Evolutionary conservation across 2,329 filamentous ascomycete genomes (phyloP), one percentile per base, ranked within the genome.

Genomic region (Chalaropsis ovoidea): DNA sequence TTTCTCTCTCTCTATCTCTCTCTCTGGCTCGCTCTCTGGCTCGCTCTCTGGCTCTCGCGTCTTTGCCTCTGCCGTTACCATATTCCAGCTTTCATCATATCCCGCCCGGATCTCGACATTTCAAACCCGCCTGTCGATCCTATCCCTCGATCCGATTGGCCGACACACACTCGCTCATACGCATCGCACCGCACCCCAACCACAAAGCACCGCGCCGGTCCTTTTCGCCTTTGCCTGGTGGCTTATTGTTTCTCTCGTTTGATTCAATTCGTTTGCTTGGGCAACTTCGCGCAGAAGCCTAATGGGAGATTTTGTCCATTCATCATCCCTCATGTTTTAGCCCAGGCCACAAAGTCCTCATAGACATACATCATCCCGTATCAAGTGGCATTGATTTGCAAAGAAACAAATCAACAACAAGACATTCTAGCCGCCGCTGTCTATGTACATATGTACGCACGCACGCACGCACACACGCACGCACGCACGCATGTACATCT

Each of bases 211-310:
- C 8, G 47, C 47, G 5, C 17, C 19, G 19, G 47, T 19, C 22
- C 49, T 56, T 31, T 17, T 27, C 17, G 22, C 22, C 17, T 35
- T 56, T 17, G 54, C 8, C 5, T 35, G n/a, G n/a, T 31, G 54
- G 27, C 54, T 58, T 58, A 58, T 58, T 58, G 54, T 58, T 58
- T 58, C 54, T 58, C 17, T 17, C n/a, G 15, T 8, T 58, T 58
- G 54, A 35, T 35, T 58, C 54, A 58, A 58, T 58, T 58, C 54
- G 54, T 39, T 58, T 39, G 27, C 54, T 35, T 17, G 24, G 22
- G n/a, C n/a, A n/a, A n/a, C 54, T 58, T 31, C 31, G 54, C 17
- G n/a, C 15, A 35, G 24, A 58, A 39, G 31, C 13, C 17, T 39
- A 35, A 13, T 39, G 17, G 27, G 17, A 27, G 24, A 6, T 58